Percentiles rank a stretch among this genome's conserved stretches.
Conservation (phyloP, 148 eudicot genomes). For the Amaranthus palmeri region DNA sequence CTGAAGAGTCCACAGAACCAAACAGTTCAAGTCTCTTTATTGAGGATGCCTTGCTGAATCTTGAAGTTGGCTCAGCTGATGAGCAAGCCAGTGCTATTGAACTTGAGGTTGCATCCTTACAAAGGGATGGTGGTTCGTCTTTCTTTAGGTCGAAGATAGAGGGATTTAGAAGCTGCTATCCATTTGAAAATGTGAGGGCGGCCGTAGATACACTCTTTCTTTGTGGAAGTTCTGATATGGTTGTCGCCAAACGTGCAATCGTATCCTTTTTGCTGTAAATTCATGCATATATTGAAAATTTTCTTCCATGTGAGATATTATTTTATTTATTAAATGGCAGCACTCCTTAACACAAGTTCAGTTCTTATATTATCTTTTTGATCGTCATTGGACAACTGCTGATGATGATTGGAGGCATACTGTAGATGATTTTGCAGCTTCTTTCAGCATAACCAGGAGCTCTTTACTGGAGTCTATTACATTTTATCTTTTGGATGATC, state of each 20-base stretch:
- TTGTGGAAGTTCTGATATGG: constrained; percentile 80
- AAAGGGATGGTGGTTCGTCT: constrained; percentile 56
- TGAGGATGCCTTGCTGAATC: constrained; percentile 89
- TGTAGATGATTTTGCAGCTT: constrained; percentile 89
- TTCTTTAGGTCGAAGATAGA: constrained; percentile 54
- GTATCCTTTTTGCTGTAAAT: constrained; percentile 58
- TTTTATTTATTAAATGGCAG: background rate
- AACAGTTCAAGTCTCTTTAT: constrained; percentile 61
- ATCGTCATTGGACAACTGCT: constrained; percentile 78
- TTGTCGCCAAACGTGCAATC: constrained; percentile 86
- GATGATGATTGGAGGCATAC: constrained; percentile 61
- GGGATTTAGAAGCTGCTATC: constrained; percentile 73
- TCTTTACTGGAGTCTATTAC: constrained; percentile 80
- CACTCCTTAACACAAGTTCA: constrained; percentile 45
- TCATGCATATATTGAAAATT: background rate
- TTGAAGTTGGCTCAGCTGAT: constrained; percentile 59
- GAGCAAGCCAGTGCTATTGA: constrained; percentile 39
- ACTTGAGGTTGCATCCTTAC: constrained; percentile 57
- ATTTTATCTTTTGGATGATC: constrained; percentile 89
- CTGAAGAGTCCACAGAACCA: constrained; percentile 31
- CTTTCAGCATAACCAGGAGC: constrained; percentile 68
- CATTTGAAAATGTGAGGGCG: constrained; percentile 77
- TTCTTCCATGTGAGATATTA: background rate
- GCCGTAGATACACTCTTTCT: constrained; percentile 82
- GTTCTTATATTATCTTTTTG: constrained; percentile 88